Percentiles rank a stretch among this genome's conserved stretches.
These are phyloP conservation scores for Ballota nigra DNA, from an alignment of 257 asterid genomes.

Conservation along the genomic window DNA sequence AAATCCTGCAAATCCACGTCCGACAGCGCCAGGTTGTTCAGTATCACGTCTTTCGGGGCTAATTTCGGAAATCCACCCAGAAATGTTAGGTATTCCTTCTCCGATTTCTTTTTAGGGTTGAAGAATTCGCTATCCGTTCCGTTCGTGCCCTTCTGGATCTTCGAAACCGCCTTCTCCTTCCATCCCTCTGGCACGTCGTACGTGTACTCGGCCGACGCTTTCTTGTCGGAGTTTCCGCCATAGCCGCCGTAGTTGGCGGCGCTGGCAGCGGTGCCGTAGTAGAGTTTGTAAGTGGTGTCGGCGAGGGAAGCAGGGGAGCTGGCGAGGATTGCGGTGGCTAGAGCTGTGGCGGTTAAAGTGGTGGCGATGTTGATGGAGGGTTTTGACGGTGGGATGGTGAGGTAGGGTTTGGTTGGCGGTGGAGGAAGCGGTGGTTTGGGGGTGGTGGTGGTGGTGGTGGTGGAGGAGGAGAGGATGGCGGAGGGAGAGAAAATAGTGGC, in stretches of 20 bases:
- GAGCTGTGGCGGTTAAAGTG: conserved; percentile 65
- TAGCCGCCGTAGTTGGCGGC: conserved; percentile 93
- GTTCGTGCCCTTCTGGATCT: conserved; percentile 84
- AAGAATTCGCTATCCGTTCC: conserved; percentile 93
- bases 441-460: conserved; percentile 44
- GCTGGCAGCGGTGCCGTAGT: conserved; percentile 97
- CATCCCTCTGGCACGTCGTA: conserved; percentile 94
- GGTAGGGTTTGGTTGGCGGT: conserved; percentile 37
- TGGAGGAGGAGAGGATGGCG: conserved; percentile 52
- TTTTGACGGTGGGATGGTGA: conserved; percentile 41
- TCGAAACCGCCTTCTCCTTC: conserved; percentile 78
- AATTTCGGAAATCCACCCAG: conserved; percentile 71
- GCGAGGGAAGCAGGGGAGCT: conserved; percentile 53
- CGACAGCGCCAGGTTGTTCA: conserved; percentile 80
- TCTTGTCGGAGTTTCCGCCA: conserved; percentile 91
- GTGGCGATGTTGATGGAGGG: conserved; percentile 41
- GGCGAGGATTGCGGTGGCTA: conserved; percentile 65
- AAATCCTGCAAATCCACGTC: conserved; percentile 85
- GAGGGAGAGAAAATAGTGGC: conserved; percentile 80
- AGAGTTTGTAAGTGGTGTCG: conserved; percentile 45
- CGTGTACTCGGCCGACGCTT: conserved; percentile 84
- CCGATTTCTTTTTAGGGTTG: conserved; percentile 83
- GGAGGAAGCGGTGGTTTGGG: conserved; percentile 37
- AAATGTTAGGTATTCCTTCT: conserved; percentile 76
- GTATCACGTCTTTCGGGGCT: conserved; percentile 66